phyloP scores from a whole-genome alignment of 2,329 filamentous ascomycete species.

The Emmonsiellopsis sp. region DNA sequence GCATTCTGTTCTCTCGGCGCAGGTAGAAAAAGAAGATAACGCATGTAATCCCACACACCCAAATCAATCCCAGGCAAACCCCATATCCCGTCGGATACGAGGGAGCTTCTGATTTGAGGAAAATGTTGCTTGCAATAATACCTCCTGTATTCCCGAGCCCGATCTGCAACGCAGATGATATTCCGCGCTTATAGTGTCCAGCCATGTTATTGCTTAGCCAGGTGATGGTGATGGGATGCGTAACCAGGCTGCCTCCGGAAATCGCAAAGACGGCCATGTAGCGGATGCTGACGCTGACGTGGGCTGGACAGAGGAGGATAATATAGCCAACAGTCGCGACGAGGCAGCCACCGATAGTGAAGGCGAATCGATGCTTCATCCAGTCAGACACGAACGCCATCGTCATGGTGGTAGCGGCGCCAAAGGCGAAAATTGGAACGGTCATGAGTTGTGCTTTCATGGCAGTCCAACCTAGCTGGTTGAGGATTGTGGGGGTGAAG shows the following conservation, averaged over 20 bases:
- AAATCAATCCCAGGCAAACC: constrained; percentile 24
- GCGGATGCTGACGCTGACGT: constrained; percentile 39
- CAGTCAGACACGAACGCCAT: constrained; percentile 44
- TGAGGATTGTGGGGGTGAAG: constrained; percentile 36
- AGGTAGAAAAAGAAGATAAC: constrained; percentile 24
- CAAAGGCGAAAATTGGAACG: constrained; percentile 52
- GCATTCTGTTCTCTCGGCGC: constrained; percentile 28
- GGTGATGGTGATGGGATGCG: constrained; percentile 46
- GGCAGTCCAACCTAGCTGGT: constrained; percentile 47
- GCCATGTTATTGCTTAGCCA: constrained; percentile 52
- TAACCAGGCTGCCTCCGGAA: constrained; percentile 45
- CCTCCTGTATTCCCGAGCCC: constrained; percentile 27
- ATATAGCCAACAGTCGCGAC: constrained; percentile 48
- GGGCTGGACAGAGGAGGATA: constrained; percentile 43
- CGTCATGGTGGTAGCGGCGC: constrained; percentile 50
- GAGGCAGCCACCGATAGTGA: constrained; percentile 43
- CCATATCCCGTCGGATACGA: constrained; percentile 35
- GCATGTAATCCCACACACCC: constrained; percentile 25
- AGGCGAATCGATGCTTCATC: constrained; percentile 44
- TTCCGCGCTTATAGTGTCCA: constrained; percentile 49
- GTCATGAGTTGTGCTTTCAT: constrained; percentile 43
- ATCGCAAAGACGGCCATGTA: constrained; percentile 51
- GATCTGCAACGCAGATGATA: constrained; percentile 46
- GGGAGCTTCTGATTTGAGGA: constrained; percentile 21
- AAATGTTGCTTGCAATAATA: constrained; percentile 27